Evolutionary conservation across 345 rosid species (phyloP).

Genomic region (Psidium friedrichsthalianum): DNA sequence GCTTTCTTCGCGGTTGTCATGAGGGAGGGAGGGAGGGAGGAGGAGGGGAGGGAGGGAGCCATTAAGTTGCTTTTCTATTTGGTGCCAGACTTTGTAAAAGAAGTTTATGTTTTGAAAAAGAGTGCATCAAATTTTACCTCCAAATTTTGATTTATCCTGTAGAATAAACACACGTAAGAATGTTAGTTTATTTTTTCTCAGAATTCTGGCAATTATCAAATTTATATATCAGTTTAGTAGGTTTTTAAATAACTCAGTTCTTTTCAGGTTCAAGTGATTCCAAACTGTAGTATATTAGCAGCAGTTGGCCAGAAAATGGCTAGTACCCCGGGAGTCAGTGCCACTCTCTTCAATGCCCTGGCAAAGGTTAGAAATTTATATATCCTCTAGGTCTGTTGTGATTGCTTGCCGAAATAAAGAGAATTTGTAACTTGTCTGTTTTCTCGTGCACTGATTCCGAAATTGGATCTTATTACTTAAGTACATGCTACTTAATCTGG

Average conservation of each 20-base stretch:
- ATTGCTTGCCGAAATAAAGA: not conserved
- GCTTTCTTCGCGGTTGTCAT: not conserved
- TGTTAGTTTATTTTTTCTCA: not conserved
- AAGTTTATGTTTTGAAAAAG: not conserved
- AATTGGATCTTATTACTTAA: not conserved
- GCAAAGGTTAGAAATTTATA: conserved; percentile 56
- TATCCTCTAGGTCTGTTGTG: not conserved
- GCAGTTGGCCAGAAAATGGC: conserved; percentile 99
- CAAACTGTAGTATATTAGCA: conserved; percentile 92
- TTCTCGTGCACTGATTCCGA: not conserved
- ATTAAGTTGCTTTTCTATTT: not conserved
- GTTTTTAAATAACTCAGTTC: not conserved
- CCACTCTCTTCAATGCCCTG: conserved; percentile 90
- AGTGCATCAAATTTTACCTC: not conserved
- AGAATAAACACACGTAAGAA: not conserved
- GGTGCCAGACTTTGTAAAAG: not conserved
- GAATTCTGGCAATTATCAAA: not conserved
- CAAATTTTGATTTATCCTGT: not conserved
- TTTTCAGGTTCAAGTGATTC: conserved; percentile 71
- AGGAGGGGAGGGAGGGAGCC: not conserved
- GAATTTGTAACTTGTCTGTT: not conserved
- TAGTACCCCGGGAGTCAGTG: conserved; percentile 96
- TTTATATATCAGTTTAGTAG: not conserved
- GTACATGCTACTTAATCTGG: not conserved
- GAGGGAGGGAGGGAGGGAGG: not conserved